These are phyloP conservation scores for Flaveria trinervia DNA, from an alignment of 129 eudicot species.

Conservation along the genomic window DNA sequence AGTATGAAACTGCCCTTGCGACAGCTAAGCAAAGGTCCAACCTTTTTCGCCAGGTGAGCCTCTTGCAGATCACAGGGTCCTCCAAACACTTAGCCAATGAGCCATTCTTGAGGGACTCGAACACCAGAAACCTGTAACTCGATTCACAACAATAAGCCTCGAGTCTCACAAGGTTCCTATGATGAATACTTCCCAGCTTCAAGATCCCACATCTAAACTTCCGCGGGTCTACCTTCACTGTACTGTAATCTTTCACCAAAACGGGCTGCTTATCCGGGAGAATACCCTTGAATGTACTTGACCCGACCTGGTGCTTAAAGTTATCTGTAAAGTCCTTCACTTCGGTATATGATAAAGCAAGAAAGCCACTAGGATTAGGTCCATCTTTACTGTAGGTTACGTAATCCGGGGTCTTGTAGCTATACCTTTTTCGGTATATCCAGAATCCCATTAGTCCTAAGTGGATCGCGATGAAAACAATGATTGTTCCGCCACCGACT, in stretches of 20 bases:
- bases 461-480: constrained; percentile 45
- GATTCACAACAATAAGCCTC: constrained; percentile 67
- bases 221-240: constrained; percentile 40
- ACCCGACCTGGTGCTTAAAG: constrained; percentile 55
- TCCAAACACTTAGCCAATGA: constrained; percentile 48
- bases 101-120: constrained; percentile 52
- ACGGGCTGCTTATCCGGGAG: constrained; percentile 51
- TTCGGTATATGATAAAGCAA: constrained; percentile 43
- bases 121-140: constrained; percentile 49
- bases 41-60: constrained; percentile 64
- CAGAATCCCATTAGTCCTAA: constrained; percentile 44
- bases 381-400: constrained; percentile 31
- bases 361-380: constrained; percentile 41
- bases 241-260: constrained; percentile 44
- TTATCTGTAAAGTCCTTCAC: constrained; percentile 51
- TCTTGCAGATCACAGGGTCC: constrained; percentile 50
- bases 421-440: constrained; percentile 40
- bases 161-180: constrained; percentile 54
- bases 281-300: constrained; percentile 48
- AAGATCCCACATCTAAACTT: constrained; percentile 48
- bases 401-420: constrained; percentile 23
- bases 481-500: constrained; percentile 46
- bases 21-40: constrained; percentile 49
- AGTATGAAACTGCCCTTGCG: constrained; percentile 64
- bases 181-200: constrained; percentile 62